Conservation (phyloP, 257 asterid genomes). For the Solanum sparsipilum region DNA sequence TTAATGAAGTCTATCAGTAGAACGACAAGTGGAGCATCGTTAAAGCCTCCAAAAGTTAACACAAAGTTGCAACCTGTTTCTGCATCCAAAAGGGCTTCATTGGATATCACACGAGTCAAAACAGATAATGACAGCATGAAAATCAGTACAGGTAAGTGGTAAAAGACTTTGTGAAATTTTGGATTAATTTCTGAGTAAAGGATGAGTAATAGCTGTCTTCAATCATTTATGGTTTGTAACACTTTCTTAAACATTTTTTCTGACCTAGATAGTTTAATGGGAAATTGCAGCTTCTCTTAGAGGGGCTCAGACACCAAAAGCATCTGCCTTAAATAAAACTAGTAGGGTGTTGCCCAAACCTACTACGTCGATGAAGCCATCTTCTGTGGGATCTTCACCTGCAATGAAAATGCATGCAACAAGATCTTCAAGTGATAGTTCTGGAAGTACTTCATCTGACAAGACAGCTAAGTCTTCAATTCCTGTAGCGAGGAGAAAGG, state of each 20-base stretch:
- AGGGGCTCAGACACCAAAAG: conserved; percentile 50
- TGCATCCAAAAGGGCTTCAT: conserved; percentile 44
- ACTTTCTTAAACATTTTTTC: not conserved
- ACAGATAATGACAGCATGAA: conserved; percentile 34
- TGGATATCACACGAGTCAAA: conserved; percentile 39
- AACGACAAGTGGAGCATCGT: conserved; percentile 21
- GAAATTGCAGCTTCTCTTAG: conserved; percentile 33
- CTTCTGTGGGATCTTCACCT: conserved; percentile 34
- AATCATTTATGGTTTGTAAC: not conserved
- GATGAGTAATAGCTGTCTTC: not conserved
- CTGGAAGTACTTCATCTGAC: conserved; percentile 40
- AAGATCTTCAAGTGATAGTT: conserved; percentile 54
- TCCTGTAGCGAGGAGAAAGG: conserved; percentile 43
- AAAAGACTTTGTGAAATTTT: not conserved
- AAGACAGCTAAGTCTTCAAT: conserved; percentile 27
- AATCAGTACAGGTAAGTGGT: conserved; percentile 21
- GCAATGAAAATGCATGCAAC: conserved; percentile 32
- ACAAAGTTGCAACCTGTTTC: conserved; percentile 29
- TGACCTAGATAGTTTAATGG: not conserved
- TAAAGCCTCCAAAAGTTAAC: conserved; percentile 39
- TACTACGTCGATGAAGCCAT: conserved; percentile 26
- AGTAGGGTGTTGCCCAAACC: conserved; percentile 51
- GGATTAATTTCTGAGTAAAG: not conserved
- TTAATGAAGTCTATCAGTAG: conserved; percentile 31
- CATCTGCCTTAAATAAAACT: conserved; percentile 26